phyloP scores from a whole-genome alignment of 352 stramenopile genomes.

The Pythium dissimile region DNA sequence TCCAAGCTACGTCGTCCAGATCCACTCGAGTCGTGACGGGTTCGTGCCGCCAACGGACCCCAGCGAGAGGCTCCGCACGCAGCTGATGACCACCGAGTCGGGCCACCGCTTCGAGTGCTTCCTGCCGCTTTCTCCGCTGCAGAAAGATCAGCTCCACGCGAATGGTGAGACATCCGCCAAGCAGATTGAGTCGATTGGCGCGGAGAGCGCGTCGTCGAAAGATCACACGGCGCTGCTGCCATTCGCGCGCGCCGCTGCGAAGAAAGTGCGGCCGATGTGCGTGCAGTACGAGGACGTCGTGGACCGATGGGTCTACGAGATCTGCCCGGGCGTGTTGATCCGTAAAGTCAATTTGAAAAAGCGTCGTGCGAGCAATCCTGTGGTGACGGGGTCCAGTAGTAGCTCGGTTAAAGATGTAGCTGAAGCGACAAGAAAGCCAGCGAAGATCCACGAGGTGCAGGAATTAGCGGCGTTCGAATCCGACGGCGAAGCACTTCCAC shows the following conservation, averaged over 20 bases:
- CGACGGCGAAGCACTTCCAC: constrained; percentile 26
- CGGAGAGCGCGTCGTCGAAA: too few species aligned
- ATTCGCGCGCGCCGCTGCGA: constrained; percentile 47
- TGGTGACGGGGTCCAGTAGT: neutral
- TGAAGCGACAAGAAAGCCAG: neutral
- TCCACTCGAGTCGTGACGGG: constrained; percentile 44
- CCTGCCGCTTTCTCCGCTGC: constrained; percentile 33
- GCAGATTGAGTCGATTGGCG: too few species aligned
- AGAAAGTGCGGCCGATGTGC: constrained; percentile 62
- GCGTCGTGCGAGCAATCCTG: neutral
- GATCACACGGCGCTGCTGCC: constrained; percentile 30
- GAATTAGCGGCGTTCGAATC: constrained; percentile 13
- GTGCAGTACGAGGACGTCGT: constrained; percentile 53
- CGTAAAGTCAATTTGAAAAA: constrained; percentile 43
- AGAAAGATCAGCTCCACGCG: constrained; percentile 5
- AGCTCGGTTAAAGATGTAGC: neutral
- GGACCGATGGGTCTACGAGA: constrained; percentile 58
- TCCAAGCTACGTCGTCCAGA: constrained; percentile 64
- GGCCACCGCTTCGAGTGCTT: constrained; percentile 76
- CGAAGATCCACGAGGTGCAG: constrained; percentile 4
- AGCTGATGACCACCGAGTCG: constrained; percentile 62
- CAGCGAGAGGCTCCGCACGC: constrained; percentile 24
- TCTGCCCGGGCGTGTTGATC: constrained; percentile 56
- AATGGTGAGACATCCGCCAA: too few species aligned
- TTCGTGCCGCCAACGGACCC: constrained; percentile 24